Evolutionary conservation across 2,329 filamentous ascomycete genomes (phyloP).

Genomic region (Rutstroemia sp.): DNA sequence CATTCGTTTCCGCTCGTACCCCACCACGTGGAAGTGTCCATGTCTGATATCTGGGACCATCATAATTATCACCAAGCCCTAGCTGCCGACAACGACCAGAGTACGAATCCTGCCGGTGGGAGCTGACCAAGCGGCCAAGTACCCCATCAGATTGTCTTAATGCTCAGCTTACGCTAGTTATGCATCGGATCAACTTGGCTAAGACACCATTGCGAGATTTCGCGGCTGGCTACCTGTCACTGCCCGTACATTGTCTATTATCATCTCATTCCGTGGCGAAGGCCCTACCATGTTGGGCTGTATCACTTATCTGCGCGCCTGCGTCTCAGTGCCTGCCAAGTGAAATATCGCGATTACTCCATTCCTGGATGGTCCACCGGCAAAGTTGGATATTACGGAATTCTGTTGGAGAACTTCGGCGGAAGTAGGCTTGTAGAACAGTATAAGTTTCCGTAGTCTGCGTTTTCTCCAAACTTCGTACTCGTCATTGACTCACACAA

Average conservation of each 20-base stretch:
- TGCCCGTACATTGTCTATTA: neutral
- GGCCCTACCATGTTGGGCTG: neutral
- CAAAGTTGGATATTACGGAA: too few relatives aligned
- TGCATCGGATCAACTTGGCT: neutral
- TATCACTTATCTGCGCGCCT: neutral
- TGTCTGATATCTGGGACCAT: too few relatives aligned
- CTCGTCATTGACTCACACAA: neutral
- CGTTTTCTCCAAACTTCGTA: neutral
- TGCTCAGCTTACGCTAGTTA: neutral
- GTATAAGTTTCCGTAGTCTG: neutral
- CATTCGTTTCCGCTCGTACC: neutral
- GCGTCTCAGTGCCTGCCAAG: neutral
- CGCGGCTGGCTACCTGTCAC: neutral
- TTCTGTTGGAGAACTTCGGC: too few relatives aligned
- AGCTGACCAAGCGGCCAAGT: too few relatives aligned
- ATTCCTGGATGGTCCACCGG: too few relatives aligned
- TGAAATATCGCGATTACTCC: neutral
- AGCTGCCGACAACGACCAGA: too few relatives aligned
- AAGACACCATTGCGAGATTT: neutral
- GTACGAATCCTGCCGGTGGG: too few relatives aligned
- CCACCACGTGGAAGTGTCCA: too few relatives aligned
- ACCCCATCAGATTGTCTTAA: neutral
- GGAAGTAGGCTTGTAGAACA: neutral
- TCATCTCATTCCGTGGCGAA: neutral
- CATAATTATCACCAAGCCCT: too few relatives aligned